These are phyloP conservation scores for Tolypocladium paradoxum DNA, from an alignment of 2,329 filamentous ascomycete species.

Conservation along the genomic window DNA sequence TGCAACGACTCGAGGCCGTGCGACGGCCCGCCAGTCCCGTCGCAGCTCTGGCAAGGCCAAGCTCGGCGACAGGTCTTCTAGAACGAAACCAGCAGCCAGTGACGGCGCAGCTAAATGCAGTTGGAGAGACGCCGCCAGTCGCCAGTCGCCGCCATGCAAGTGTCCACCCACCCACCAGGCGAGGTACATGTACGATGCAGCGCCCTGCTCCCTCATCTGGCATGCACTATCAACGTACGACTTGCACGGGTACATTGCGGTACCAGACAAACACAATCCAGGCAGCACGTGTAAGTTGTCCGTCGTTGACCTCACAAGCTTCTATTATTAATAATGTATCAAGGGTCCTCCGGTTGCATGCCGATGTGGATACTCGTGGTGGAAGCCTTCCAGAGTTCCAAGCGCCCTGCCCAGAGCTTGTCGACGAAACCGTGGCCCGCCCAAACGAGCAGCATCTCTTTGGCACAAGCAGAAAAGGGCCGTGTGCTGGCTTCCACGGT, in stretches of 20 bases:
- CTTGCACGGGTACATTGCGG: no score
- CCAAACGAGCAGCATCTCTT: background rate
- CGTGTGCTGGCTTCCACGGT: background rate
- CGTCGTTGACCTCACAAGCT: no score
- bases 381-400: background rate
- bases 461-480: background rate
- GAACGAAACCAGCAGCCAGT: background rate
- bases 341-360: background rate
- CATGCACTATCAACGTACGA: no score
- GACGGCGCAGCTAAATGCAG: background rate
- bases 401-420: background rate
- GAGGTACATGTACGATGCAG: no score
- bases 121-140: background rate
- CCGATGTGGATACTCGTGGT: background rate
- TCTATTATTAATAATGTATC: background rate
- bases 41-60: background rate
- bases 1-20: no score
- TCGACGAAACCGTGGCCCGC: background rate
- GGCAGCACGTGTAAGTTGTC: no score
- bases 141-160: no score
- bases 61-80: background rate
- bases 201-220: no score
- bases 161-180: background rate
- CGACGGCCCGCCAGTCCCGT: background rate
- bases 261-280: no score